Evolutionary conservation across 2,329 filamentous ascomycete genomes (phyloP).

Genomic region (Apiospora koreana): DNA sequence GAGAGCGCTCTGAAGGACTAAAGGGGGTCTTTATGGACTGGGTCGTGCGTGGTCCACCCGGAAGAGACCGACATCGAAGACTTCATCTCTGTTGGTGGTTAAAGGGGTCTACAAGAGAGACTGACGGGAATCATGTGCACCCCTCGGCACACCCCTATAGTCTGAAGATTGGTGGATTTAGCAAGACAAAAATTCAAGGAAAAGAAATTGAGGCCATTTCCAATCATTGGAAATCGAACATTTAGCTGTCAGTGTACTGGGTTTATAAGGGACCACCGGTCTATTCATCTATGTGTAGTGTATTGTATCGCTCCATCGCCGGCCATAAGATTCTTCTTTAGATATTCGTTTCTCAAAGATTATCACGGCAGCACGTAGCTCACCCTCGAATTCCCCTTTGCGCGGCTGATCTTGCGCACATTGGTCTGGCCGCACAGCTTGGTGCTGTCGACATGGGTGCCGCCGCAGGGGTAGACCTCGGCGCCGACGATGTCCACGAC

Average conservation of each 20-base stretch:
- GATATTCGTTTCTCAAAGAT: too few relatives aligned
- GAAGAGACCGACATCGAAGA: slow-evolving; percentile 51
- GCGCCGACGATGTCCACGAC: slow-evolving; percentile 70
- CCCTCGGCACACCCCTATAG: not conserved
- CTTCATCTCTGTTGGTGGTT: slow-evolving; percentile 59
- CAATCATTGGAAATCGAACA: not conserved
- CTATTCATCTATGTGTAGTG: not conserved
- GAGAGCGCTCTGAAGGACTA: slow-evolving; percentile 50
- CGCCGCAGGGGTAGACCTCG: slow-evolving; percentile 73
- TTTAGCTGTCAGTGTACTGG: not conserved
- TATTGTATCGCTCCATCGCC: not conserved
- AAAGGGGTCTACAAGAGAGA: slow-evolving; percentile 46
- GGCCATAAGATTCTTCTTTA: not conserved
- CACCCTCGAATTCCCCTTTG: slow-evolving; percentile 65
- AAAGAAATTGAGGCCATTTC: not conserved
- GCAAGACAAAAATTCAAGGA: not conserved
- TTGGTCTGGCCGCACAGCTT: slow-evolving; percentile 59
- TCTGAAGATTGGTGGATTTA: not conserved
- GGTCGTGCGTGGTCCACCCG: slow-evolving; percentile 67
- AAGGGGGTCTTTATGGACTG: slow-evolving; percentile 68
- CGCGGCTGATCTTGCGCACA: slow-evolving; percentile 67
- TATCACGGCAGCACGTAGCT: slow-evolving; percentile 37
- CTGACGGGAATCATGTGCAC: not conserved
- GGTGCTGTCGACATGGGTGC: slow-evolving; percentile 69
- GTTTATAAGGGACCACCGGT: not conserved